These are phyloP conservation scores for Pouteria glomerata DNA, from an alignment of 148 eudicot species.

Conservation along the genomic window DNA sequence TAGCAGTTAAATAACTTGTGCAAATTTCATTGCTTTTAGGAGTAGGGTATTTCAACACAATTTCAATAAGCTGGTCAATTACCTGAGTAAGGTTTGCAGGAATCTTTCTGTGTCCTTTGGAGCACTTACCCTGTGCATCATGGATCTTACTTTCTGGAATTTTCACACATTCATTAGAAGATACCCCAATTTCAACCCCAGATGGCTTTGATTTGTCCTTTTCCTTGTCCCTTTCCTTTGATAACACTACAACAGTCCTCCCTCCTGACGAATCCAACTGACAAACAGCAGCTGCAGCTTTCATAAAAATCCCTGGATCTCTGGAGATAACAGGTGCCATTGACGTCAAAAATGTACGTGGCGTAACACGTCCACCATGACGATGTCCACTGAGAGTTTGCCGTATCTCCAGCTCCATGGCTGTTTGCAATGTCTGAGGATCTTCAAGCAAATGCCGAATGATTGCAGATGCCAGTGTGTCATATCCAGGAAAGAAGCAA, in stretches of 20 bases:
- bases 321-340: constrained; percentile 92
- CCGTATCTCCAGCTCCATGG: constrained; percentile 93
- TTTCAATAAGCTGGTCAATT: constrained; percentile 85
- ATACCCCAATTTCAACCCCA: constrained; percentile 52
- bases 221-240: constrained; percentile 84
- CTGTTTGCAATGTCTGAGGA: constrained; percentile 95
- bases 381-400: constrained; percentile 76
- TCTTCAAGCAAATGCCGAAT: constrained; percentile 93
- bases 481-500: constrained; percentile 87
- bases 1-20: constrained; percentile 36
- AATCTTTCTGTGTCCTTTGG: constrained; percentile 78
- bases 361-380: constrained; percentile 69
- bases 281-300: constrained; percentile 80
- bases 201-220: constrained; percentile 60
- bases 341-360: constrained; percentile 77
- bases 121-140: constrained; percentile 63
- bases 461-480: constrained; percentile 86
- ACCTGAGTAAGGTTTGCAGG: constrained; percentile 85
- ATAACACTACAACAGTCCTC: constrained; percentile 59
- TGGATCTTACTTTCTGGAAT: constrained; percentile 55
- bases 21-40: constrained; percentile 37
- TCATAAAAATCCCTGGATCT: constrained; percentile 80
- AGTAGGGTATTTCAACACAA: constrained; percentile 64
- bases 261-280: constrained; percentile 89
- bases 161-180: constrained; percentile 49